A percentile compares a stretch with the other conserved stretches of the same genome.
Evolutionary conservation across 2,329 filamentous ascomycete genomes (phyloP).

Genomic region (Arthrobotrys sinensis): DNA sequence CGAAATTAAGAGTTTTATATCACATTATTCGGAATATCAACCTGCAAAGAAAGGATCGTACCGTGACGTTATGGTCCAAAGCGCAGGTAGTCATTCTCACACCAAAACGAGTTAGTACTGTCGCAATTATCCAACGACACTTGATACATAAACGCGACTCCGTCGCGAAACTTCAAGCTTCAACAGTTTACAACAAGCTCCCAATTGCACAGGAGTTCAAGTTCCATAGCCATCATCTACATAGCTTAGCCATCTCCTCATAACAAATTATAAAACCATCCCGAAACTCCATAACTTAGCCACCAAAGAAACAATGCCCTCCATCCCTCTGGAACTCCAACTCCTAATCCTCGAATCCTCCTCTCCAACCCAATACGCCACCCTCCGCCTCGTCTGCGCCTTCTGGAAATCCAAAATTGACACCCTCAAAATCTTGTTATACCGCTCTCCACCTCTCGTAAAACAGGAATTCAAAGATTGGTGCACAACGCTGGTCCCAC

Average conservation of each 20-base stretch:
- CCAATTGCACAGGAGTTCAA: too few relatives aligned
- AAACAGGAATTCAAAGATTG: neutral
- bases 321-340: constrained; percentile 17
- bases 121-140: neutral
- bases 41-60: too few relatives aligned
- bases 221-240: too few relatives aligned
- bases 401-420: constrained; percentile 23
- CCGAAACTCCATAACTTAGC: neutral
- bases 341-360: constrained; percentile 18
- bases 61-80: constrained; percentile 1
- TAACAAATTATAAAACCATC: too few relatives aligned
- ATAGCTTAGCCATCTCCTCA: too few relatives aligned
- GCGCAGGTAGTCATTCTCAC: neutral
- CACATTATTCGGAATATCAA: too few relatives aligned
- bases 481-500: neutral
- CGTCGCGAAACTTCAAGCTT: constrained; percentile 6
- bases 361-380: neutral
- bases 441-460: neutral
- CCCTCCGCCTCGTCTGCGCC: constrained; percentile 13
- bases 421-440: neutral
- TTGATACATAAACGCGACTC: neutral
- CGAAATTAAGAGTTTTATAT: too few relatives aligned
- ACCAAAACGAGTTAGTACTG: neutral
- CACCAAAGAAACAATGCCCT: neutral
- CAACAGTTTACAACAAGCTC: neutral